Evolutionary conservation across 2,329 filamentous ascomycete species (phyloP).

Genomic region (Elsinoe perseae): DNA sequence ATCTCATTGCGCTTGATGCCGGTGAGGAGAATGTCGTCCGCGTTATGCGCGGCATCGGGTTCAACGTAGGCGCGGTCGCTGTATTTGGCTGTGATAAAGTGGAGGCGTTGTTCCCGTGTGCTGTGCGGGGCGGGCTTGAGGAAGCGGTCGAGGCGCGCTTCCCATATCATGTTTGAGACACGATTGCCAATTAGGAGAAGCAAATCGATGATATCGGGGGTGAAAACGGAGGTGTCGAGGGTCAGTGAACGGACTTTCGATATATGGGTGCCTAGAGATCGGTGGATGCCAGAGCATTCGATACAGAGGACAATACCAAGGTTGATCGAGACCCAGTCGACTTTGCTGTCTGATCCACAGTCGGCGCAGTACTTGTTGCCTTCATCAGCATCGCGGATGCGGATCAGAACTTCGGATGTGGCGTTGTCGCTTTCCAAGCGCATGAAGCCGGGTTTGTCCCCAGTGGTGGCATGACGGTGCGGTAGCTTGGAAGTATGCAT

Average conservation of each 20-base stretch:
- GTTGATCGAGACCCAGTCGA: conserved; percentile 99
- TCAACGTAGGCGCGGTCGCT: conserved; percentile 76
- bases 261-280: conserved; percentile 75
- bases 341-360: conserved; percentile 82
- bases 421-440: conserved; percentile 72
- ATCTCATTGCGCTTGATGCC: conserved; percentile 96
- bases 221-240: conserved; percentile 91
- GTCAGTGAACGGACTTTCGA: conserved; percentile 95
- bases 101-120: conserved; percentile 81
- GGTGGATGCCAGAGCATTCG: conserved; percentile 94
- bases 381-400: conserved; percentile 80
- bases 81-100: conserved; percentile 93
- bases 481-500: conserved; percentile 48
- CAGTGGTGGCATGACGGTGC: conserved; percentile 80
- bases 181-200: conserved; percentile 86
- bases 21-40: conserved; percentile 83
- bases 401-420: conserved; percentile 69
- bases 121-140: conserved; percentile 69
- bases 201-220: conserved; percentile 91
- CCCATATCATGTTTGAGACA: conserved; percentile 95
- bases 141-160: conserved; percentile 67
- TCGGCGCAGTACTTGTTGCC: conserved; percentile 93
- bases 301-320: conserved; percentile 93
- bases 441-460: conserved; percentile 68
- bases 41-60: conserved; percentile 53